Evolutionary conservation across 2,329 filamentous ascomycete species (phyloP).

Genomic region (Fusarium sublunatum): DNA sequence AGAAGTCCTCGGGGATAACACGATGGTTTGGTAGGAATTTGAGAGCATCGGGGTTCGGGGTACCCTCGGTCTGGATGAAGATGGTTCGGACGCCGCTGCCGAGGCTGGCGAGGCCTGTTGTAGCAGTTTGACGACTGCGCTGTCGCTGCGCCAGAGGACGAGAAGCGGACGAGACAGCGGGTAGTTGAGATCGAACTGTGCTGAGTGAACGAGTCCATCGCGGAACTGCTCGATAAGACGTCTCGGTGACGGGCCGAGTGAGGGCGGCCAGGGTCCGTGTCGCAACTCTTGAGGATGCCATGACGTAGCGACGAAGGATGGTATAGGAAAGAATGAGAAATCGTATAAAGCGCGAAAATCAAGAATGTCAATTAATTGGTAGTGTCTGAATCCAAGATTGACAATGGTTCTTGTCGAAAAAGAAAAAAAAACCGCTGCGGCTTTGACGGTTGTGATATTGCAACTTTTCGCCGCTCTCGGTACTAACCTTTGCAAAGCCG

Average conservation of each 20-base stretch:
- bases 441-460: conserved; percentile 32
- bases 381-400: conserved; percentile 4
- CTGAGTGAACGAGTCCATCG: conserved; percentile 47
- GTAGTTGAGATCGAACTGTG: conserved; percentile 38
- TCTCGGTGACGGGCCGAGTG: conserved; percentile 38
- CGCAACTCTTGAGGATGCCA: conserved; percentile 43
- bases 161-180: conserved; percentile 33
- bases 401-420: conserved; percentile 16
- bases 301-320: conserved; percentile 19
- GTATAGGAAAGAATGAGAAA: not conserved
- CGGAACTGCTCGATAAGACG: conserved; percentile 37
- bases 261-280: conserved; percentile 42
- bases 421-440: conserved; percentile 18
- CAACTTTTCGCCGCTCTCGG: conserved; percentile 47
- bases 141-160: conserved; percentile 38
- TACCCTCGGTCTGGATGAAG: conserved; percentile 97
- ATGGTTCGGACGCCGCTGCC: conserved; percentile 73
- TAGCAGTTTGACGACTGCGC: conserved; percentile 19
- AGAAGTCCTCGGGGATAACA: conserved; percentile 79
- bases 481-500: conserved; percentile 28
- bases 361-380: not conserved
- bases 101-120: conserved; percentile 42
- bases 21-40: conserved; percentile 95
- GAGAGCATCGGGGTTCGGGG: conserved; percentile 93
- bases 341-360: not conserved